These are phyloP conservation scores for Chaetoscypha palmicola DNA, from an alignment of 2,329 filamentous ascomycete species.

Conservation along the genomic window DNA sequence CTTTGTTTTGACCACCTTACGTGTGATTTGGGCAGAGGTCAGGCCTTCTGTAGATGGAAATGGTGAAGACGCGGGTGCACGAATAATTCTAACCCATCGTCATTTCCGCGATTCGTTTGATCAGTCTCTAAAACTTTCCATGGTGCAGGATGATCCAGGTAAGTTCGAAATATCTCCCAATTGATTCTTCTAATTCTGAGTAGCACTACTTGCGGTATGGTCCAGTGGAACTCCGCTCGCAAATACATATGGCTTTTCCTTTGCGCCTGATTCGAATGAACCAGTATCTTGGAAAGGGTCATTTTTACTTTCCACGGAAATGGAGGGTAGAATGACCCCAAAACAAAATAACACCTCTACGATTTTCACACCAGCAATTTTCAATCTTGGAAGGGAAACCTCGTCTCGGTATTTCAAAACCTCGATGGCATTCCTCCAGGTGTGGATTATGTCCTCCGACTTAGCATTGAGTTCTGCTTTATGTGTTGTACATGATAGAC, in stretches of 20 bases:
- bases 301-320: slow-evolving; percentile 12
- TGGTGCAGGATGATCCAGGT: slow-evolving; percentile 25
- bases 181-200: slow-evolving; percentile 11
- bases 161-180: slow-evolving; percentile 1
- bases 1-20: slow-evolving; percentile 45
- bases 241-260: slow-evolving; percentile 25
- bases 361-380: slow-evolving; percentile 13
- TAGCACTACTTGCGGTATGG: slow-evolving; percentile 23
- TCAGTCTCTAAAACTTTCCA: slow-evolving; percentile 35
- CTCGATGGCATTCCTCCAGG: slow-evolving; percentile 40
- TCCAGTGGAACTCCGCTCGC: slow-evolving; percentile 22
- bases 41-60: slow-evolving; percentile 14
- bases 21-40: slow-evolving; percentile 29
- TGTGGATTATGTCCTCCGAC: slow-evolving; percentile 37
- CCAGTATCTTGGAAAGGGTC: slow-evolving; percentile 18
- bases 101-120: slow-evolving; percentile 38
- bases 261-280: not conserved
- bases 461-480: slow-evolving; percentile 38
- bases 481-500: slow-evolving; percentile 22
- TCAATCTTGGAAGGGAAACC: slow-evolving; percentile 6
- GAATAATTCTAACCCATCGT: slow-evolving; percentile 37
- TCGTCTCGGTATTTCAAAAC: slow-evolving; percentile 25
- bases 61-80: slow-evolving; percentile 13
- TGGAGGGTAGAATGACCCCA: not conserved
- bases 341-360: not conserved